A percentile compares a stretch with the other conserved stretches of the same genome.
These are phyloP conservation scores for Hirsutella rhossiliensis DNA, from an alignment of 2,329 filamentous ascomycete genomes.

Conservation along the genomic window DNA sequence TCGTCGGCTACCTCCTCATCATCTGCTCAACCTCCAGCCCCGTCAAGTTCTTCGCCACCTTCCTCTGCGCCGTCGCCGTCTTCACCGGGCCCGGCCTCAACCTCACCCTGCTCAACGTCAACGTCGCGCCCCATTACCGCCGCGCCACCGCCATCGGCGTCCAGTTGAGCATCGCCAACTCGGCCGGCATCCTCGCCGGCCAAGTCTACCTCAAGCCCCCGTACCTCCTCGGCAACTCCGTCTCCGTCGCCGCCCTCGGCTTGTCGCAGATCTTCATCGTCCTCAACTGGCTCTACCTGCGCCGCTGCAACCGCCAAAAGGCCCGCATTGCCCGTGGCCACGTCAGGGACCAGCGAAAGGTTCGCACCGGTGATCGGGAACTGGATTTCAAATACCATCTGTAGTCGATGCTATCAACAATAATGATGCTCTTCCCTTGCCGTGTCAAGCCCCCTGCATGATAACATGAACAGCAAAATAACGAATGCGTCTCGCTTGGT, in stretches of 20 bases:
- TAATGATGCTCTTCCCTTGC: too few relatives aligned
- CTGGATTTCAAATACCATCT: conserved; percentile 35
- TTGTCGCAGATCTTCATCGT: conserved; percentile 24
- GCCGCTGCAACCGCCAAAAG: conserved; percentile 27
- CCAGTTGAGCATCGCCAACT: conserved; percentile 32
- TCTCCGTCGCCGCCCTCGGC: conserved; percentile 14
- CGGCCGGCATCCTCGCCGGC: conserved; percentile 29
- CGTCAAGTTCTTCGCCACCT: conserved; percentile 36
- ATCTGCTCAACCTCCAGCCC: conserved; percentile 33
- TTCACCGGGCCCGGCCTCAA: conserved; percentile 36
- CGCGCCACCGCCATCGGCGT: conserved; percentile 33
- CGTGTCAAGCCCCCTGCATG: too few relatives aligned
- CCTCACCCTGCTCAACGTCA: conserved; percentile 33
- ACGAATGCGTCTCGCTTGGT: too few relatives aligned
- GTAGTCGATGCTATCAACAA: conserved; percentile 3
- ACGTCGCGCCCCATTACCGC: conserved; percentile 30
- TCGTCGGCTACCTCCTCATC: conserved; percentile 36
- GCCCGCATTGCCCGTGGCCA: conserved; percentile 23
- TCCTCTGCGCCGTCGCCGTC: conserved; percentile 32
- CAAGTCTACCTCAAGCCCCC: conserved; percentile 22
- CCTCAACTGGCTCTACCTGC: conserved; percentile 28
- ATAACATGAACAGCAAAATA: too few relatives aligned
- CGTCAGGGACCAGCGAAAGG: conserved; percentile 28
- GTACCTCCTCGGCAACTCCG: conserved; percentile 18
- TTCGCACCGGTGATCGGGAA: conserved; percentile 32